A percentile compares a stretch with the other conserved stretches of the same genome.
Evolutionary conservation across 2,329 filamentous ascomycete species (phyloP).

Genomic region (Beauveria caledonica): DNA sequence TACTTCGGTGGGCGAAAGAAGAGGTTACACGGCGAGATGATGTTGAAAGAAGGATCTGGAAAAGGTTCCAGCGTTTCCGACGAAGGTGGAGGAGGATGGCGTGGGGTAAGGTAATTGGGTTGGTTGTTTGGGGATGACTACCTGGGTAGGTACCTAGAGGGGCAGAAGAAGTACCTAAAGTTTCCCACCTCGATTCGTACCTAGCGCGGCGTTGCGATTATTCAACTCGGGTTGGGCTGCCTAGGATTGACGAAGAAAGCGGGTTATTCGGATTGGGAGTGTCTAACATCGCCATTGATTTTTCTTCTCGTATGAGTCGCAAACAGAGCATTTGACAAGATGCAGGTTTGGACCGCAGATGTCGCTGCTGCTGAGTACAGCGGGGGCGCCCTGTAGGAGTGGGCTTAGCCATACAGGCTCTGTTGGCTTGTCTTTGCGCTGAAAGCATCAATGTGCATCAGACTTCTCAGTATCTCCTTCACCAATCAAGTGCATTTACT

Average conservation of each 20-base stretch:
- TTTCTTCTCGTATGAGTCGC: background rate
- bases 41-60: slow-evolving; percentile 3
- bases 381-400: background rate
- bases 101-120: slow-evolving; percentile 9
- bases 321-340: slow-evolving; percentile 1
- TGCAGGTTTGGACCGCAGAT: background rate
- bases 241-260: background rate
- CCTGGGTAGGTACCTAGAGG: background rate
- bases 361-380: background rate
- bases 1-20: background rate
- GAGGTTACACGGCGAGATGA: background rate
- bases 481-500: slow-evolving; percentile 1
- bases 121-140: background rate
- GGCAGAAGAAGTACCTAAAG: background rate
- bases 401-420: background rate
- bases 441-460: background rate
- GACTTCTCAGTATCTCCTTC: too few species aligned
- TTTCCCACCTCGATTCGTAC: background rate
- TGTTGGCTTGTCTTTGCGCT: background rate
- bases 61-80: slow-evolving; percentile 14
- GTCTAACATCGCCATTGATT: background rate
- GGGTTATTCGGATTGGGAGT: background rate
- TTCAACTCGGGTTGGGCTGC: background rate
- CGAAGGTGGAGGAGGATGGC: background rate
- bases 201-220: background rate